Base-by-base conservation (phyloP, 2,329 filamentous ascomycete species). In the Nemania sp. region DNA sequence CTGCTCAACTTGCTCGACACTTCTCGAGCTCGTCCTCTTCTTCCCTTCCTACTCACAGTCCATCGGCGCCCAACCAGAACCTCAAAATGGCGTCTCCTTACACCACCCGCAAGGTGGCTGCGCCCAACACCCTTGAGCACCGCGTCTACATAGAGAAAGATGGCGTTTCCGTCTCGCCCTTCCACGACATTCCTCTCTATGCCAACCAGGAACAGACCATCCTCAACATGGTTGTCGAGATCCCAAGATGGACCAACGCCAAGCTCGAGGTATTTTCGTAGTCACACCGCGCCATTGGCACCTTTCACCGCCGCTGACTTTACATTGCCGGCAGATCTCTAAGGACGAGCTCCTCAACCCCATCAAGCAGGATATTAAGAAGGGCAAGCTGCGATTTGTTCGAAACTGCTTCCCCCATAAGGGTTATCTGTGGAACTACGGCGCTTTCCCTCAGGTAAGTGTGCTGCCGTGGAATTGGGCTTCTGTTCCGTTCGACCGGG, bases 331-430 rank as follows among this genome's bases (percentile, higher is more conserved):
- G 20, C 72, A 97, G 92, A 97, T 97, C 82, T 96, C 89, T 82
- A 97, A 97, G 83, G 92, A 97, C 73, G 94, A 99, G 78, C 83
- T 89, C 71, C 88, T 97, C 74, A 97, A 97, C 83, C 93, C 93
- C 73, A 96, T 97, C 82, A 97, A 97, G 88, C 94, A 99, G 82
- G 94, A 99, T 76, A 85, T 86, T 77, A 97, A 99, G 89, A 97
- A 99, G 85, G 94, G 93, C 84, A 97, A 97, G 86, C 91, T 97
- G 70, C 90, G 94, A 72, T 99, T 88, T 75, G 94, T 99, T 74
- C 91, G 94, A 80, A 99, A 99, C 88, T 99, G 94, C 88, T 99
- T 99, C 86, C 94, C 94, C 69, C 94, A 99, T 89, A 97, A 99
- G 86, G 94, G 94, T 66, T 99, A 99, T 79, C 90, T 99, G 69